These are phyloP conservation scores for Alternaria sp. DNA, from an alignment of 2,329 filamentous ascomycete species.

Conservation along the genomic window DNA sequence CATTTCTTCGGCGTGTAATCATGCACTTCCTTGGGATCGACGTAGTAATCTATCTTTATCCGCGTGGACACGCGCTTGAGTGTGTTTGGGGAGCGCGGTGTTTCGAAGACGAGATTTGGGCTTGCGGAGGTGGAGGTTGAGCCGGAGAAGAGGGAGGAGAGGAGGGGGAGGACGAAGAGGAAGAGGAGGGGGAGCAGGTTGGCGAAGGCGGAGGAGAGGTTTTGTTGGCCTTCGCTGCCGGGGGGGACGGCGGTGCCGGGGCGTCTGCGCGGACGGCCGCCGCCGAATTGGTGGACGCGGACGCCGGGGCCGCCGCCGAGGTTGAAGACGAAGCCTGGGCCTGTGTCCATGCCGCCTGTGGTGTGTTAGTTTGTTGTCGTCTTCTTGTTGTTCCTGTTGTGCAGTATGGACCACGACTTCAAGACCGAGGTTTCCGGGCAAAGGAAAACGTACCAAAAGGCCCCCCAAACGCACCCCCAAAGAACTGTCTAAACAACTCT, in stretches of 20 bases:
- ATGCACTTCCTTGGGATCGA: constrained; percentile 79
- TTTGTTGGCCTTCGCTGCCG: constrained; percentile 57
- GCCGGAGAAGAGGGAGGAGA: constrained; percentile 76
- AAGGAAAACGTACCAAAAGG: constrained; percentile 64
- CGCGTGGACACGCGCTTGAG: constrained; percentile 73
- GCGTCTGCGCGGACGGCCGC: constrained; percentile 75
- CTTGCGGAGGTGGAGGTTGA: constrained; percentile 55
- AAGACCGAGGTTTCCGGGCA: neutral
- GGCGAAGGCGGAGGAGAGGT: constrained; percentile 63
- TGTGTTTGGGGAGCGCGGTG: constrained; percentile 73
- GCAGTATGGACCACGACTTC: neutral
- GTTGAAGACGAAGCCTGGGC: constrained; percentile 94
- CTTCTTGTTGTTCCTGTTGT: neutral
- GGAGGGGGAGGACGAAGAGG: constrained; percentile 78
- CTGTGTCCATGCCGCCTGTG: constrained; percentile 70
- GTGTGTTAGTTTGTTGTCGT: constrained; percentile 17
- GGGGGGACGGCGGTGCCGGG: constrained; percentile 65
- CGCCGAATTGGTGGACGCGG: constrained; percentile 94
- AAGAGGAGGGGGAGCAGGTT: constrained; percentile 87
- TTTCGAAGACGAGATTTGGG: constrained; percentile 79
- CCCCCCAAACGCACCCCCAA: constrained; percentile 75
- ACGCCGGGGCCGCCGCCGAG: constrained; percentile 90
- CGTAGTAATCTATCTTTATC: constrained; percentile 80
- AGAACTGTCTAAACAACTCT: constrained; percentile 97
- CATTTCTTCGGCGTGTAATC: constrained; percentile 74